Percentiles rank a stretch among this genome's conserved stretches.
phyloP scores from a whole-genome alignment of 2,329 filamentous ascomycete genomes.

The Hymenoscyphus fraxineus region DNA sequence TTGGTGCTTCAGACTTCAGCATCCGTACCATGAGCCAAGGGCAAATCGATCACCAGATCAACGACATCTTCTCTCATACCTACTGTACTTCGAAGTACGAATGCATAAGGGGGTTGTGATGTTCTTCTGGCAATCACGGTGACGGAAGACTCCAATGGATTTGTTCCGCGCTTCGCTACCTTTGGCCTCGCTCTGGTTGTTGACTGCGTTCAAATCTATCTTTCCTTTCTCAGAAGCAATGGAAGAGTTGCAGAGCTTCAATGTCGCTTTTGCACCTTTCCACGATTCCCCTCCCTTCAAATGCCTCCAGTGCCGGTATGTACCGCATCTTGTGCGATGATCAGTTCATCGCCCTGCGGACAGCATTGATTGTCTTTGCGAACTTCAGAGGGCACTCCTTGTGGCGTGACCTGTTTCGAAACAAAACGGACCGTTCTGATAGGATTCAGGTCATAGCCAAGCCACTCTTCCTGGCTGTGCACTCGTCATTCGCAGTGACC shows the following conservation, averaged over 20 bases:
- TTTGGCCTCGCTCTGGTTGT: neutral
- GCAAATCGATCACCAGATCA: neutral
- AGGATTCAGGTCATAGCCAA: neutral
- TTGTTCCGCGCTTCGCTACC: neutral
- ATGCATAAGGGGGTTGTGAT: neutral
- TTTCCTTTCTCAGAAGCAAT: neutral
- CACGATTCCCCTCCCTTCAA: neutral
- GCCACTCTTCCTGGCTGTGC: neutral
- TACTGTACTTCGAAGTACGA: too few relatives aligned
- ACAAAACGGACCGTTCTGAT: neutral
- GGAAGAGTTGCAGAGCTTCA: neutral
- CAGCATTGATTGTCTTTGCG: neutral
- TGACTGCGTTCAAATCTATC: too few relatives aligned
- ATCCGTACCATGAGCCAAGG: neutral
- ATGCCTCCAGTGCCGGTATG: neutral
- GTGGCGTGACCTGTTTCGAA: neutral
- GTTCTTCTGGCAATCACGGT: constrained; percentile 1
- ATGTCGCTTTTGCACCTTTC: neutral
- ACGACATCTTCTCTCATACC: neutral
- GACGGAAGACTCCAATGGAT: neutral
- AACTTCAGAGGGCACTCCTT: neutral
- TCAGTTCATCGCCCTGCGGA: neutral
- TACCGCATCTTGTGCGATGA: neutral
- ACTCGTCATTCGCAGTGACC: neutral
- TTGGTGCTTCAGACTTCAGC: neutral